Conservation (phyloP, 2,329 filamentous ascomycete genomes). For the Cadophora malorum region DNA sequence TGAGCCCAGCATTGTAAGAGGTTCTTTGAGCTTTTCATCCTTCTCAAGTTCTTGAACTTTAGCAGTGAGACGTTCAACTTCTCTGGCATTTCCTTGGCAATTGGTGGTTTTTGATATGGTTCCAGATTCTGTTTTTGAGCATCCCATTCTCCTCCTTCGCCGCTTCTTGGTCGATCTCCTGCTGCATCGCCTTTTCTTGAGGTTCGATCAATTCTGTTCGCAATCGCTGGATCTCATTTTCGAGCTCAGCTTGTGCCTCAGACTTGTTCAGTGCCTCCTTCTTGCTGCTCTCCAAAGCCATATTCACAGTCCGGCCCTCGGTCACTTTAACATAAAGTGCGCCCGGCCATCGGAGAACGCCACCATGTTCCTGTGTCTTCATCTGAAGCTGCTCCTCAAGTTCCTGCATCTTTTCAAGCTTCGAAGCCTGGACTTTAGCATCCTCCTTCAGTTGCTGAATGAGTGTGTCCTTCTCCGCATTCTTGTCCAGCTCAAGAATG, state of each 20-base stretch:
- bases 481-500: constrained; percentile 5
- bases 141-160: not conserved
- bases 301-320: not conserved
- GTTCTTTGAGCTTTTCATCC: not conserved
- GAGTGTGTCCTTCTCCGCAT: not conserved
- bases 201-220: not conserved
- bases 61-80: not conserved
- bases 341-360: not conserved
- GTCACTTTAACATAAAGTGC: not conserved
- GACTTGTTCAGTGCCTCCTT: not conserved
- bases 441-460: not conserved
- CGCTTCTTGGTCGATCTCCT: not conserved
- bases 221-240: not conserved
- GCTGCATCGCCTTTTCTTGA: not conserved
- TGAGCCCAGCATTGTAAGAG: not conserved
- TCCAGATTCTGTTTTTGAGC: not conserved
- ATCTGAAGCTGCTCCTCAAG: not conserved
- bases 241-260: not conserved
- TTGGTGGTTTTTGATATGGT: not conserved
- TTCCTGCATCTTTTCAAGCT: not conserved
- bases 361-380: not conserved
- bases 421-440: not conserved
- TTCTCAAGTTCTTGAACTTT: constrained; percentile 1
- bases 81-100: not conserved
- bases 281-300: not conserved